Evolutionary conservation across 164 flowering plant species (phyloP), one percentile per base, ranked within the genome.

Genomic region (Annona squamosa): DNA sequence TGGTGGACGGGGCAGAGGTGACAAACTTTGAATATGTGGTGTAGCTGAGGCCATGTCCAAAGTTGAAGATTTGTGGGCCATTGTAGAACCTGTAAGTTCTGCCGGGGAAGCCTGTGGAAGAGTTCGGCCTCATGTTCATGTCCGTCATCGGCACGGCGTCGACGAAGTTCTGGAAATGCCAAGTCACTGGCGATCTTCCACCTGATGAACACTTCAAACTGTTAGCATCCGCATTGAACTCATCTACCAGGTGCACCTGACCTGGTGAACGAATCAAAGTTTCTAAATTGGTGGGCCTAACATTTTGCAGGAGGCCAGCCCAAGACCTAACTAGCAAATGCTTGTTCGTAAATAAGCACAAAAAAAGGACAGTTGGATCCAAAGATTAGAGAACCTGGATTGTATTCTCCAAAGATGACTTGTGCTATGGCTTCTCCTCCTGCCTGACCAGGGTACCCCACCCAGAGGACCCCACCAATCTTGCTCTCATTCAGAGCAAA

Each of bases 21-120:
- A 83, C 73, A 65, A 68, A 73, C 45, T 77, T 75, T 67, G 83
- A 71, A 76, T 84, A 87, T 3, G 67, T 76, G 5, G 94, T 75
- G 86, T 88, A 90, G 81, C 92, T 90, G 44, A 90, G 86, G 1
- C 97, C 94, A 64, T 85, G 85, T 1, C 97, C 97, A 41, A 88
- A 90, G 2, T 70, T 13, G 57, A 80, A 90, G 5, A 88, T 6
- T 10, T 80, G 9, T 70, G 77, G 68, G 10, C 92, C 92, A 0
- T 73, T 79, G 85, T 84, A 91, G 78, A 91, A 91, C 2, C 90
- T 62, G 72, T 91, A 88, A 17, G 94, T 89, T 73, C 94, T 81
- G 13, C 97, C 97, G 0, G 94, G 94, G 76, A 69, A 85, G 73
- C 75, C 76, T 0, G 37, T 63, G 0, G 84, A 67, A 6, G 82